Conservation (phyloP, 805 yeast species). For the Ogataea nakhonphanomensis region DNA sequence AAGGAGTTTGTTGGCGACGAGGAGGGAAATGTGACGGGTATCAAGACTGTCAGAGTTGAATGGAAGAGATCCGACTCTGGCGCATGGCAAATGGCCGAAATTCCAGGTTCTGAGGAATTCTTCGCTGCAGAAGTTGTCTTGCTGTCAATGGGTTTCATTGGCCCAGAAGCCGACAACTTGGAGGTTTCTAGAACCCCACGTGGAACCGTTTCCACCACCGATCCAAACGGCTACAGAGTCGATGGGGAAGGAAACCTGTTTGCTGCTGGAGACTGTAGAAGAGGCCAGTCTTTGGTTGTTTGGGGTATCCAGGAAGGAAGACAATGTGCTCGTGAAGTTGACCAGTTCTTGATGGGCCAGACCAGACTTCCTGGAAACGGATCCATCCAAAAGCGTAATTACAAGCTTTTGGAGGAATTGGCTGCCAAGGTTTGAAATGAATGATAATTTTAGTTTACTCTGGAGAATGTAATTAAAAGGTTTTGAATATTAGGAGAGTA, state of each 20-base stretch:
- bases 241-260: constrained; percentile 62
- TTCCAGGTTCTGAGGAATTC: constrained; percentile 90
- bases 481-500: background rate
- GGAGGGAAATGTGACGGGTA: constrained; percentile 91
- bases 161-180: constrained; percentile 85
- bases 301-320: constrained; percentile 99
- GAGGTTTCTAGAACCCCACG: constrained; percentile 68
- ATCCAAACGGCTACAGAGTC: constrained; percentile 65
- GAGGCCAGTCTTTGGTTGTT: constrained; percentile 96
- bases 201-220: constrained; percentile 74
- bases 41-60: constrained; percentile 94
- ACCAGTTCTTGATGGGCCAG: constrained; percentile 68
- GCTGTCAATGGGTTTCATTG: constrained; percentile 95
- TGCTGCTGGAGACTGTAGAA: constrained; percentile 98
- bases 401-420: constrained; percentile 69
- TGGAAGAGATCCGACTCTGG: constrained; percentile 96
- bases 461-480: background rate
- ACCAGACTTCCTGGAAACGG: constrained; percentile 92
- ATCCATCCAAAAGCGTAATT: constrained; percentile 82
- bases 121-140: constrained; percentile 94
- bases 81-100: constrained; percentile 98
- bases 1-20: constrained; percentile 95
- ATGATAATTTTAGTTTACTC: constrained; percentile 1
- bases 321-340: constrained; percentile 96
- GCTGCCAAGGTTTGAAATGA: constrained; percentile 54